Base-by-base conservation (phyloP, 2,329 filamentous ascomycete genomes). In the Fusarium pseudocircinatum region DNA sequence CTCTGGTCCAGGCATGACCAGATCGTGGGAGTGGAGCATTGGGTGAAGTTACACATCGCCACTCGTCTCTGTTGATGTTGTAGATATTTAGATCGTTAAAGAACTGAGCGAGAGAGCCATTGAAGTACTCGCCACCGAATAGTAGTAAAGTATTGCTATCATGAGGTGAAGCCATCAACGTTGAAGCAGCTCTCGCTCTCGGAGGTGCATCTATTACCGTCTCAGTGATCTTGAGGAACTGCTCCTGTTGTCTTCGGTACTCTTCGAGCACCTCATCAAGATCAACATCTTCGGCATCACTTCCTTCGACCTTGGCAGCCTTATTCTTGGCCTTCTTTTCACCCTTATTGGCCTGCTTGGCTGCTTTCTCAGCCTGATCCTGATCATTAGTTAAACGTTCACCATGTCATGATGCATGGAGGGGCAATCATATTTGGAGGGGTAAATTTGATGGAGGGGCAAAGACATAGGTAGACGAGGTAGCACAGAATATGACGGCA, bases 91-190 rank as follows among this genome's bases (percentile, higher is more conserved):
- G 82, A 79, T 92, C 90, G 79, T 91, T 91, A 82, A 87, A 92
- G 81, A 92, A 92, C 54, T 88, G 89, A 7, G 96, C 96, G 63
- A 96, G 85, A 6, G 93, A 93, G 9, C 96, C 96, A 83, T 98
- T 97, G 84, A 94, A 98, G 80, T 95, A 97, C 85, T 99, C 96
- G 74, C 96, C 96, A 22, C 96, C 96, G 82, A 97, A 99, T 10
- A 98, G 85, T 74, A 98, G 91, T 63, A 99, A 84, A 81, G 97
- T 95, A 82, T 96, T 97, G 77, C 89, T 90, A 83, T 97, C 96
- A 37, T 92, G 90, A 3, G 96, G 96, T 43, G 93, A 96, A 26
- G 94, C 94, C 75, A 98, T 88, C 67, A 99, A 85, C 1, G 94
- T 94, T 13, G 94, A 90, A 12, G 95, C 96, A 28, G 93, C 90